Conservation (phyloP, 768 basidiomycete species). For the Russula foetens region DNA sequence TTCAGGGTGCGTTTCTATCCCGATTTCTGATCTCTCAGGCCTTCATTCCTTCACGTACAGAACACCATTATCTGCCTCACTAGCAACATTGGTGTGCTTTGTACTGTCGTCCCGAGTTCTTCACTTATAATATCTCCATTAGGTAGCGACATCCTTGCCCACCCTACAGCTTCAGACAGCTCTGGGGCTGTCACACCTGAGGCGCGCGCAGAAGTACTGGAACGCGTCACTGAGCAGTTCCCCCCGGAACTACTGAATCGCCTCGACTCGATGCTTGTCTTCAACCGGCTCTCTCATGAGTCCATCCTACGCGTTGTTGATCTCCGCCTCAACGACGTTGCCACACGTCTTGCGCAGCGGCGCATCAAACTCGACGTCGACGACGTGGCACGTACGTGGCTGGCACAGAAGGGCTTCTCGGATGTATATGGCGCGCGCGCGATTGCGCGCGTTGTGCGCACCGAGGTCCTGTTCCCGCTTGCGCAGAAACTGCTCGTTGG, state of each 20-base stretch:
- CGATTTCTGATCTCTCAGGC: neutral
- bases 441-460: slow-evolving; percentile 78
- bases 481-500: slow-evolving; percentile 76
- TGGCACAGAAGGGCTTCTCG: slow-evolving; percentile 73
- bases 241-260: slow-evolving; percentile 88
- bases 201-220: slow-evolving; percentile 61
- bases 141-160: slow-evolving; percentile 65
- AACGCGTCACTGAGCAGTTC: slow-evolving; percentile 72
- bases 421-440: slow-evolving; percentile 82
- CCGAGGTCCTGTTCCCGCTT: slow-evolving; percentile 73
- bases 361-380: slow-evolving; percentile 69
- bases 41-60: slow-evolving; percentile 27
- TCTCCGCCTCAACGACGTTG: slow-evolving; percentile 68
- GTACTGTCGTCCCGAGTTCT: neutral
- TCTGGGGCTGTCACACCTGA: slow-evolving; percentile 56
- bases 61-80: slow-evolving; percentile 92
- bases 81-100: slow-evolving; percentile 60
- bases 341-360: slow-evolving; percentile 50
- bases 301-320: slow-evolving; percentile 75
- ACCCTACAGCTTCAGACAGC: slow-evolving; percentile 49
- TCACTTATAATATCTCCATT: neutral
- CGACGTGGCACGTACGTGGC: slow-evolving; percentile 51
- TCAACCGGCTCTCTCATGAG: slow-evolving; percentile 75
- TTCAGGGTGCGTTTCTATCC: slow-evolving; percentile 52
- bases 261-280: slow-evolving; percentile 79